These are phyloP conservation scores for Cyberlindnera samutprakarnensis DNA, from an alignment of 805 yeast species.

Conservation along the genomic window DNA sequence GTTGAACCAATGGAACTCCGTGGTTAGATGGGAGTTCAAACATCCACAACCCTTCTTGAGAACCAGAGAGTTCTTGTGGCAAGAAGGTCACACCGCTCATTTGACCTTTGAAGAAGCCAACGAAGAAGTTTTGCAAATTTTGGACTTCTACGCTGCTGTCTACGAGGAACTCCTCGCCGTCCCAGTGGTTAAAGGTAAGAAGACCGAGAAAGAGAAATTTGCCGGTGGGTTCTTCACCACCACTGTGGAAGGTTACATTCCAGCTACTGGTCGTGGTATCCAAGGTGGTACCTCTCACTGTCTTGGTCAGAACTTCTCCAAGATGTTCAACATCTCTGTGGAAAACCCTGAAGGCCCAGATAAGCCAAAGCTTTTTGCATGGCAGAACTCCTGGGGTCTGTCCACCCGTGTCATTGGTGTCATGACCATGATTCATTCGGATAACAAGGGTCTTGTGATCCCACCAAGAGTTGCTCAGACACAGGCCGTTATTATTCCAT, in stretches of 20 bases:
- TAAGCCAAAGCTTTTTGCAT: constrained; percentile 78
- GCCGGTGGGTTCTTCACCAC: constrained; percentile 98
- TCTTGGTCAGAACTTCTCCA: constrained; percentile 95
- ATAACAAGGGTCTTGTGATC: constrained; percentile 94
- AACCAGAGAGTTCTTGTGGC: constrained; percentile 99
- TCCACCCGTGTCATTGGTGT: constrained; percentile 99
- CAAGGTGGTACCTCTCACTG: constrained; percentile 99
- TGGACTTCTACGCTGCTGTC: constrained; percentile 76
- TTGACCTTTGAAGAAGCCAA: constrained; percentile 76
- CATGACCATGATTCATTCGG: constrained; percentile 98
- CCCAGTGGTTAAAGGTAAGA: constrained; percentile 90
- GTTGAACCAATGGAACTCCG: constrained; percentile 99
- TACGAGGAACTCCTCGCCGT: constrained; percentile 93
- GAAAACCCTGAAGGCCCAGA: constrained; percentile 92
- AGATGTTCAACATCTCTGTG: constrained; percentile 93
- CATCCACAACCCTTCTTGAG: constrained; percentile 99
- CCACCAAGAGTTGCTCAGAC: constrained; percentile 95
- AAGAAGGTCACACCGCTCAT: constrained; percentile 99
- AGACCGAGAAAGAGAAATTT: constrained; percentile 96
- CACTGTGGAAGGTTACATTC: constrained; percentile 93
- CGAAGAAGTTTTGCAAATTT: constrained; percentile 76
- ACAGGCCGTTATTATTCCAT: constrained; percentile 92
- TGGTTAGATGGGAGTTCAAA: constrained; percentile 99
- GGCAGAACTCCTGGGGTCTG: constrained; percentile 99
- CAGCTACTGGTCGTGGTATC: constrained; percentile 98